Base-by-base conservation (phyloP, 2,329 filamentous ascomycete genomes). In the Simplicillium sp. region DNA sequence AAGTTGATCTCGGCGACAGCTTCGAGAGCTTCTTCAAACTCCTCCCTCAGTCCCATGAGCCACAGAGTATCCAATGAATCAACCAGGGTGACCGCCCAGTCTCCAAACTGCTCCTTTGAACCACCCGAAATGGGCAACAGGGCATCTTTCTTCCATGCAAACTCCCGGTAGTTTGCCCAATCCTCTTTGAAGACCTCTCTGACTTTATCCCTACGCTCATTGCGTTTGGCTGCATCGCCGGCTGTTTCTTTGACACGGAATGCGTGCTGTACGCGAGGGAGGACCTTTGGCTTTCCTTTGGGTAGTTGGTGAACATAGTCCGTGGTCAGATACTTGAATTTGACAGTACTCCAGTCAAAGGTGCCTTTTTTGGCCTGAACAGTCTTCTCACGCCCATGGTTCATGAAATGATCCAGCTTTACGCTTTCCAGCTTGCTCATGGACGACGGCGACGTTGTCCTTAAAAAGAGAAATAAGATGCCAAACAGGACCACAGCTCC, bases 41-140 rank as follows among this genome's bases (percentile, higher is more conserved):
- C 81, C 1, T 73, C 64, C 46, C 70, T 70, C 53, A 85, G 49
- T 4, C 73, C 81, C 73, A 86, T 79, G 47, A 86, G 81, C 80
- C 81, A 85, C 12, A 87, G 64, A n/a, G 77, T 78, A 54, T 86
- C 82, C 39, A 84, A 65, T 3, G 75, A 64, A 54, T 83, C 80
- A n/a, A 83, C 77, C 42, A 83, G 61, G 6, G 79, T 83, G 4
- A 79, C 79, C 7, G 74, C 77, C 79, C 79, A 83, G 17, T 80
- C 80, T 12, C 75, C 76, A 57, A 81, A 82, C 29, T 74, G 71
- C 49, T 82, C 70, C 35, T 68, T 67, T 37, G 57, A 62, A 2
- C 56, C 51, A 11, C 68, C 76, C 13, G 68, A 68, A 9, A 83
- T 50, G 3, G 80, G 80, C 25, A 65, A 64, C 39, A 84, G 61